Conservation (phyloP, 768 basidiomycete species). For the Phaffia tasmanica region DNA sequence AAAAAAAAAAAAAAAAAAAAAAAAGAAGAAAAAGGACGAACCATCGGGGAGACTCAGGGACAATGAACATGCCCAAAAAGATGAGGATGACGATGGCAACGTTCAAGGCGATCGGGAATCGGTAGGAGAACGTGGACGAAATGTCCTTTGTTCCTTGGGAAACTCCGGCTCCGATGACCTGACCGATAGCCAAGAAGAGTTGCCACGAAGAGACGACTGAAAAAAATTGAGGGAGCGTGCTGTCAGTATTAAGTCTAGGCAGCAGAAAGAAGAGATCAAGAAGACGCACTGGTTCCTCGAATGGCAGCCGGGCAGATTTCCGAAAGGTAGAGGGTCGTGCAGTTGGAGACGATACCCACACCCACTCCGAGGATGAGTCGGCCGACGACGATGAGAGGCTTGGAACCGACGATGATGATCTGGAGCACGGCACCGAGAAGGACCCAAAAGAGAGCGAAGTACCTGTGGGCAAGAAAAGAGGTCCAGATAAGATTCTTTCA, state of each 20-base stretch:
- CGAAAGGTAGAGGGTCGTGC: constrained; percentile 37
- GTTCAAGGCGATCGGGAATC: constrained; percentile 35
- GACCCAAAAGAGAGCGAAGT: constrained; percentile 1
- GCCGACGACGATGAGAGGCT: constrained; percentile 33
- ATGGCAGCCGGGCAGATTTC: constrained; percentile 37
- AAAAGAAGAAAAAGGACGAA: neutral
- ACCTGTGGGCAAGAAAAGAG: constrained; percentile 22
- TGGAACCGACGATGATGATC: constrained; percentile 15
- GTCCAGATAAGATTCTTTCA: constrained; percentile 27
- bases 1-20: neutral
- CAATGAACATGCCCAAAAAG: constrained; percentile 30
- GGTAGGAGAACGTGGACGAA: constrained; percentile 26
- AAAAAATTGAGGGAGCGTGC: neutral
- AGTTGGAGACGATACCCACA: constrained; percentile 32
- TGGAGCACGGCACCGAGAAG: constrained; percentile 1
- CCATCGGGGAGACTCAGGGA: constrained; percentile 33
- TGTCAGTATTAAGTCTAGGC: constrained; percentile 23
- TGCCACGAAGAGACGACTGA: constrained; percentile 31
- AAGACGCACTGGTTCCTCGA: constrained; percentile 34
- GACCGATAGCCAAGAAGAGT: constrained; percentile 37
- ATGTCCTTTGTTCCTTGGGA: constrained; percentile 34
- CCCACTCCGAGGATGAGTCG: constrained; percentile 36
- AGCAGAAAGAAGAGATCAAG: constrained; percentile 37
- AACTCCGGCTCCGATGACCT: constrained; percentile 37
- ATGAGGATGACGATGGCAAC: constrained; percentile 33